phyloP scores from a whole-genome alignment of 441 rosid genomes.

The Gossypium trilobum region DNA sequence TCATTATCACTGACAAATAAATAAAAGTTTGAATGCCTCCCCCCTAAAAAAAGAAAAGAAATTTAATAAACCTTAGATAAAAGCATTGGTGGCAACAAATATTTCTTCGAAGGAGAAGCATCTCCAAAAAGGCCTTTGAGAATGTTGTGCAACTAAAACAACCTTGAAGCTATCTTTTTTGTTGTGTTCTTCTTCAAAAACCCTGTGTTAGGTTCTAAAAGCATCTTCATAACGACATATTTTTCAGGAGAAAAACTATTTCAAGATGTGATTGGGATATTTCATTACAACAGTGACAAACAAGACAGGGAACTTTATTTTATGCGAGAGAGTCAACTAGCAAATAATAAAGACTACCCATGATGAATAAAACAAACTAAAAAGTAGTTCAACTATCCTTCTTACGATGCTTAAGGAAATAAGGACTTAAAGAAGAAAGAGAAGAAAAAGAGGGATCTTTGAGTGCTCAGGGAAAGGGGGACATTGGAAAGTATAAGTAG shows the following conservation, averaged over 20 bases:
- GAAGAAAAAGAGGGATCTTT: not conserved
- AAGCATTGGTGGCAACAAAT: conserved; percentile 53
- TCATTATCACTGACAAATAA: not conserved
- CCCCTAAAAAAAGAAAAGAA: not conserved
- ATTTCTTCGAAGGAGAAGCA: conserved; percentile 84
- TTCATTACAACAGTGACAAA: conserved; percentile 38
- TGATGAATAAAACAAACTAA: not conserved
- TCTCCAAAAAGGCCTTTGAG: conserved; percentile 70
- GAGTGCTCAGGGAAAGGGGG: not conserved
- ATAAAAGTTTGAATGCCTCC: not conserved
- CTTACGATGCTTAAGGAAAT: not conserved
- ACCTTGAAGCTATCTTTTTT: conserved; percentile 19
- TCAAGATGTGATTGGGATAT: conserved; percentile 60
- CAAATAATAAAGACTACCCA: not conserved
- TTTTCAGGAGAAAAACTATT: conserved; percentile 55
- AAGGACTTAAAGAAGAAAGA: not conserved
- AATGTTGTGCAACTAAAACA: conserved; percentile 28
- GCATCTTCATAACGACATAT: conserved; percentile 45
- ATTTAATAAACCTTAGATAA: conserved; percentile 43
- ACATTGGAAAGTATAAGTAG: not conserved
- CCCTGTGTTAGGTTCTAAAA: conserved; percentile 17
- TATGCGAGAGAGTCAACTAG: conserved; percentile 16
- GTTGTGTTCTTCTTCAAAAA: conserved; percentile 17
- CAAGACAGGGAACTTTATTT: conserved; percentile 24
- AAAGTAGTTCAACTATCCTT: not conserved